These are phyloP conservation scores for Aspergillus texensis DNA, from an alignment of 2,329 filamentous ascomycete genomes.

Conservation along the genomic window DNA sequence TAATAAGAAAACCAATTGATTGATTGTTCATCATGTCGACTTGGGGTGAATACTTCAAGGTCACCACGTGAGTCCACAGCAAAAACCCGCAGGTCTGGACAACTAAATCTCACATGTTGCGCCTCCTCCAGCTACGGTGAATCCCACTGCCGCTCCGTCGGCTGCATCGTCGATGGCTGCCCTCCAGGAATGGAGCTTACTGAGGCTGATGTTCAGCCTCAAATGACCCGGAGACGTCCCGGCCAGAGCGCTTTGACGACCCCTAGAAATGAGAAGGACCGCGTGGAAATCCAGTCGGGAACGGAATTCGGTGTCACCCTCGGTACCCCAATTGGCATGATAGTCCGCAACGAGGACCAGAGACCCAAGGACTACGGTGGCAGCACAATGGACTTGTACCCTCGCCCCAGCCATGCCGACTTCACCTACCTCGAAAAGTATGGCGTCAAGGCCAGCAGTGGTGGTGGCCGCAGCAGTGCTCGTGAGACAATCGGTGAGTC, in stretches of 20 bases:
- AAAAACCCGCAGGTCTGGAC: neutral
- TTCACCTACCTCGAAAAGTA: constrained; percentile 99
- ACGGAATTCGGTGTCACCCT: constrained; percentile 88
- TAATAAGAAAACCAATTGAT: neutral
- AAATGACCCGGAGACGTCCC: constrained; percentile 86
- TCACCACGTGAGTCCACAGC: constrained; percentile 70
- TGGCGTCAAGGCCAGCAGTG: constrained; percentile 86
- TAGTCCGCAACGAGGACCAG: constrained; percentile 91
- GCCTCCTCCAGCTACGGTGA: constrained; percentile 65
- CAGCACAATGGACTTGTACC: constrained; percentile 88
- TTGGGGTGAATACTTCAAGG: constrained; percentile 79
- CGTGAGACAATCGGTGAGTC: constrained; percentile 81
- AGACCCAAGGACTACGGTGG: constrained; percentile 88
- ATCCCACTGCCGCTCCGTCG: constrained; percentile 89
- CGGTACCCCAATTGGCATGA: constrained; percentile 85
- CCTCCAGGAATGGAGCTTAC: constrained; percentile 85
- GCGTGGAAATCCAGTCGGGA: constrained; percentile 88
- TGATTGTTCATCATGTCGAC: constrained; percentile 69
- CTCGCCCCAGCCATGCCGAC: constrained; percentile 89
- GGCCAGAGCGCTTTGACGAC: constrained; percentile 90
- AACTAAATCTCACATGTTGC: constrained; percentile 1
- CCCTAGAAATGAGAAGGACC: constrained; percentile 88
- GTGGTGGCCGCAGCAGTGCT: constrained; percentile 88
- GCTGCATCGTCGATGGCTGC: constrained; percentile 91
- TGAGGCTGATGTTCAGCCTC: constrained; percentile 87